Evolutionary conservation across 129 eudicot species (phyloP), one percentile per base, ranked within the genome.

Genomic region (Flaveria ramosissima): DNA sequence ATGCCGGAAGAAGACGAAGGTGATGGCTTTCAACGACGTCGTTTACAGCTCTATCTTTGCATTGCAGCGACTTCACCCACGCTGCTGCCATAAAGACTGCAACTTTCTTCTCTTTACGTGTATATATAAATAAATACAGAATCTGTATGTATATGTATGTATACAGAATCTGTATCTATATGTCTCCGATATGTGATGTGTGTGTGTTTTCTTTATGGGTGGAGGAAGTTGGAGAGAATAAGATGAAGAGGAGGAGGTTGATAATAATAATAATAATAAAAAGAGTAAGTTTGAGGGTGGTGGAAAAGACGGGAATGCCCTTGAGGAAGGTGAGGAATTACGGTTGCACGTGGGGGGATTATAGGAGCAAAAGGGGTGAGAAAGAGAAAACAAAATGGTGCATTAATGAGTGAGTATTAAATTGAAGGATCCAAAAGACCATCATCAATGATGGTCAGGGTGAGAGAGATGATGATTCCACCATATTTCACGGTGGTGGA

Each of bases 41-140:
- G 79, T 90, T 92, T 4, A 74, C 76, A 7, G 91, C 97, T 63
- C 83, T 87, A 19, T 96, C 86, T 76, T 93, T 93, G 93, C 98
- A 93, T 45, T 93, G 95, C 39, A 90, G 67, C 39, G 98, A 88
- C 74, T 90, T 93, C 13, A 93, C 84, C 98, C 98, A 93, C 48
- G 90, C 88, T 32, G 86, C 81, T 70, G 96, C 84, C 98, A 45
- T 45, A 8, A 10, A 32, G 39, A 32, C 7, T 36, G 41, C 41
- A 36, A 36, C 41, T 36, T 36, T 36, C 41, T 36, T 36, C 41
- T 36, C 41, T 36, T 36, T 36, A 36, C 41, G 41, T 36, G 41
- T 36, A 6, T 36, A 36, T 14, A n/a, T n/a, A n/a, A n/a, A 16
- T 48, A 55, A 19, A 76, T 48, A 42, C 17, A 15, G 4, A 9